Evolutionary conservation across 1,284 basidiomycete genomes (phyloP).

Genomic region (Moniliella sp.): DNA sequence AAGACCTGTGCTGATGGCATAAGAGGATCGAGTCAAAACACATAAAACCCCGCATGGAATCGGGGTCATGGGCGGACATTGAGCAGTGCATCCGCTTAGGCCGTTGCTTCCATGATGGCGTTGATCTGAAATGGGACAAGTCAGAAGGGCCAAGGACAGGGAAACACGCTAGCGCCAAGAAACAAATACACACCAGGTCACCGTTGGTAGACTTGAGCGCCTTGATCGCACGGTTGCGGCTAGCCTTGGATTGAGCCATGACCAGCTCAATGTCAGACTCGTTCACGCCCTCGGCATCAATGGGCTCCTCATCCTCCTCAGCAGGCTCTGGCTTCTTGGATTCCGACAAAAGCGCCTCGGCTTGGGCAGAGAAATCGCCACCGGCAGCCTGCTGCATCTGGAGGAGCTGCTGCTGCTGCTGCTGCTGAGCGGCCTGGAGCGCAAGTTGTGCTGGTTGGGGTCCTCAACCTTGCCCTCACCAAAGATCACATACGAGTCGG

Average conservation of each 20-base stretch:
- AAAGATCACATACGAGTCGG: conserved; percentile 95
- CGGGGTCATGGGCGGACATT: too few relatives aligned
- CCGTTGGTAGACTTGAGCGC: conserved; percentile 31
- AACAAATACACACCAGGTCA: conserved; percentile 8
- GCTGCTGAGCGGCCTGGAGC: conserved; percentile 61
- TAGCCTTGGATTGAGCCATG: conserved; percentile 53
- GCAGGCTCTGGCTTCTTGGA: too few relatives aligned
- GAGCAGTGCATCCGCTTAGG: too few relatives aligned
- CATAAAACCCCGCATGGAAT: too few relatives aligned
- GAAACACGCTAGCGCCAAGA: too few relatives aligned
- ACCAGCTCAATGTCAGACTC: conserved; percentile 80
- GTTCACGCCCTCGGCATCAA: conserved; percentile 43
- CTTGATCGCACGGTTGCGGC: conserved; percentile 32
- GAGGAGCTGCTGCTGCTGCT: conserved; percentile 45
- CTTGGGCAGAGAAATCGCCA: conserved; percentile 35
- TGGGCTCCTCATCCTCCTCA: conserved; percentile 34
- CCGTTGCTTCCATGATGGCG: too few relatives aligned
- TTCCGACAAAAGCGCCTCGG: conserved; percentile 48
- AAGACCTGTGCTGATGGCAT: too few relatives aligned
- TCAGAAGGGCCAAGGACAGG: too few relatives aligned
- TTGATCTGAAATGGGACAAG: too few relatives aligned
- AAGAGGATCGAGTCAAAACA: too few relatives aligned
- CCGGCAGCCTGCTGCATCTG: conserved; percentile 37
- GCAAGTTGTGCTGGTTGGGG: conserved; percentile 50
- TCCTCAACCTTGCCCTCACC: conserved; percentile 95